Conservation (phyloP, 108 stramenopile species). For the Craspedostauros australis region DNA sequence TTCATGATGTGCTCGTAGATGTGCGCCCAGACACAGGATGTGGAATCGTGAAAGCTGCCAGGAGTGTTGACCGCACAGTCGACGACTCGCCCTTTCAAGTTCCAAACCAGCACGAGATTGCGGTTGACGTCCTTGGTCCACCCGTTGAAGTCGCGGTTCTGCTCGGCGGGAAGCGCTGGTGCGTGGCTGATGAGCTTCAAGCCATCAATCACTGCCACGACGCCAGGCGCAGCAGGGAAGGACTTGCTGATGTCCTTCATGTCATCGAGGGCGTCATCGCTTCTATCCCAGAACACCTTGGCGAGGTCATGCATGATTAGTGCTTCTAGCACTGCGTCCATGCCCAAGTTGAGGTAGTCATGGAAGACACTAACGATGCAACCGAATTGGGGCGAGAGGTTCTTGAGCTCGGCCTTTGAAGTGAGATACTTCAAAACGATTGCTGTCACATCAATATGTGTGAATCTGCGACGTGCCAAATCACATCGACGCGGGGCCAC, state of each 20-base stretch:
- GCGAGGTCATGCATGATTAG: not conserved
- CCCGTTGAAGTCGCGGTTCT: constrained; percentile 4
- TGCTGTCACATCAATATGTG: no score
- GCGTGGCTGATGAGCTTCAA: not conserved
- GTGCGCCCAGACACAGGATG: not conserved
- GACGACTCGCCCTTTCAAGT: not conserved
- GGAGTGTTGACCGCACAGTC: not conserved
- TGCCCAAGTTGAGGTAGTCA: no score
- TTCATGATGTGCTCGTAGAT: not conserved
- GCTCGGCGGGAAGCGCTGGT: not conserved
- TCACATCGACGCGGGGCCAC: no score
- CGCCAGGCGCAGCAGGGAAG: not conserved
- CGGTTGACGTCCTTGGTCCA: constrained; percentile 7
- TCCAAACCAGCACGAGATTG: constrained; percentile 2
- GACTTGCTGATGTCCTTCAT: not conserved
- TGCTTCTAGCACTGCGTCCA: not conserved
- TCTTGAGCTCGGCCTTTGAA: no score
- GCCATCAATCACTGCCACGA: constrained; percentile 2
- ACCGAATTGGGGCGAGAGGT: no score
- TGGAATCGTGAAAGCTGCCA: constrained; percentile 4
- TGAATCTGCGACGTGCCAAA: no score
- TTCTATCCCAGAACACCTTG: constrained; percentile 1
- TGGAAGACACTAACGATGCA: no score
- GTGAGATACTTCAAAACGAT: no score
- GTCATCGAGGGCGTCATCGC: not conserved